Evolutionary conservation across 805 yeast genomes (phyloP), one percentile per base, ranked within the genome.

Genomic region (Lachancea sp.): DNA sequence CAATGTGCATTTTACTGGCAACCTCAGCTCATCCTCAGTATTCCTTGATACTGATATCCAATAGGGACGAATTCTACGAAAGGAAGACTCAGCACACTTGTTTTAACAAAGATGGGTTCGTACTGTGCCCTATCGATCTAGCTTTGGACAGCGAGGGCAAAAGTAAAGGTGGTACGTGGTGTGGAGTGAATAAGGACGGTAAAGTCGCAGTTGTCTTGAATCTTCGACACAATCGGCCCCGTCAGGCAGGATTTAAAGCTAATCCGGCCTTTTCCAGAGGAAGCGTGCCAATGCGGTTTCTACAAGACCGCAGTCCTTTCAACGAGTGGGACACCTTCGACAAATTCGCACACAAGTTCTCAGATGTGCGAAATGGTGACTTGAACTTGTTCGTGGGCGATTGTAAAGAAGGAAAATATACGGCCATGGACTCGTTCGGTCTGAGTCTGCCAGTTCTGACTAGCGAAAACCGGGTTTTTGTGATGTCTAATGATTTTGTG

Each of bases 161-260:
- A 30, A 65, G 70, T 1, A 89, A 80, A 45, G 86, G 78, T 50
- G 97, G 99, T 1, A 86, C 97, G 0, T 93, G 99, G 99, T 77
- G 87, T 1, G 97, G 95, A 0, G 73, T 84, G 1, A 72, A 78
- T 34, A 68, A 68, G 26, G 59, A 54, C 2, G 87, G 87, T 0
- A 71, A 73, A 48, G 47, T 90, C 1, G 85, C 95, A 0, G 84
- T 84, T 2, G 71, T 91, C 22, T 81, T 93, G 15, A 91, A 91
- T 59, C 80, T 77, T 31, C 57, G 54, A 59, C 67, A 85, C 39
- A 93, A 84, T 53, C 9, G 62, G 65, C 6, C 45, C 50, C 7
- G 56, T 41, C 51, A 49, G 49, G 11, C n/a, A 47, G 35, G 19
- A 6, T n/a, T 54, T 53, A 42, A 55, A 56, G 1, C 54, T 60